These are phyloP conservation scores for Arctium minus DNA, from an alignment of 129 eudicot genomes.

Conservation along the genomic window DNA sequence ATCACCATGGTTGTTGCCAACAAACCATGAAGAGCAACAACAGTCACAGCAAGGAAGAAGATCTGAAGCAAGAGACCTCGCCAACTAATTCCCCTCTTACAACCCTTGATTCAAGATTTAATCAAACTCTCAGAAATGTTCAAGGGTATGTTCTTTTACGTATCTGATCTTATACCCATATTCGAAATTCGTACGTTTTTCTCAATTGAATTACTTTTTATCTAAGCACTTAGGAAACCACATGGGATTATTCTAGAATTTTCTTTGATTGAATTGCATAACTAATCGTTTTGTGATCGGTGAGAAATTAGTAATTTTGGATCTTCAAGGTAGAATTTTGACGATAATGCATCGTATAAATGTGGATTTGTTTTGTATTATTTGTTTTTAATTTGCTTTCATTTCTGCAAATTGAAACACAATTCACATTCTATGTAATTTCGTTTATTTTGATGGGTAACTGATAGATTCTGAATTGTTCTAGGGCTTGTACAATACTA, in stretches of 20 bases:
- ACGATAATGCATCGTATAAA: constrained; percentile 3
- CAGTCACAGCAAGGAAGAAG: constrained; percentile 39
- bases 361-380: neutral
- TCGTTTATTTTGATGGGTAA: neutral
- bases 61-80: constrained; percentile 32
- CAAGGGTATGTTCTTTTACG: constrained; percentile 49
- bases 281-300: neutral
- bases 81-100: constrained; percentile 33
- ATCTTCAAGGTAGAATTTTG: constrained; percentile 30
- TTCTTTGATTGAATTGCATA: constrained; percentile 12
- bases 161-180: constrained; percentile 12
- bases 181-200: constrained; percentile 8
- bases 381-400: constrained; percentile 10
- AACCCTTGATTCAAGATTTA: constrained; percentile 86
- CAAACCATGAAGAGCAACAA: constrained; percentile 45
- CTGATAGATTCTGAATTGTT: constrained; percentile 1
- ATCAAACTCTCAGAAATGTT: constrained; percentile 88
- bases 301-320: constrained; percentile 22
- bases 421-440: constrained; percentile 14
- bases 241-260: neutral
- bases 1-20: constrained; percentile 36
- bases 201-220: neutral
- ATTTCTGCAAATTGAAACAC: neutral
- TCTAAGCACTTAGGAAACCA: constrained; percentile 13
- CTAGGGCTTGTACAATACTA: constrained; percentile 19